Evolutionary conservation across 495 filamentous ascomycete species (phyloP), one percentile per base, ranked within the genome.

Genomic region (Extremus antarcticus): DNA sequence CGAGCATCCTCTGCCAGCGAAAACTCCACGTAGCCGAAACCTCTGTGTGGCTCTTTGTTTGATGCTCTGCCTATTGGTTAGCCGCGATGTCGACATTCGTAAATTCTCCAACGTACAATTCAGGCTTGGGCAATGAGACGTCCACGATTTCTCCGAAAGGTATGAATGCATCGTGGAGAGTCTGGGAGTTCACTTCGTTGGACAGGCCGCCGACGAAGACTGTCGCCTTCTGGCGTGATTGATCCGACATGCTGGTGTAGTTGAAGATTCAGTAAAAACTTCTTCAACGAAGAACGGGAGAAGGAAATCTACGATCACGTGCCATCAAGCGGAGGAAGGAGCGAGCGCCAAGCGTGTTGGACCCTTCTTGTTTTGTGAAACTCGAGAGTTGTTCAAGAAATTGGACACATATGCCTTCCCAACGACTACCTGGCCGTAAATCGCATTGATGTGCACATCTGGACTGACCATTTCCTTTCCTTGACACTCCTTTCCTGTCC

Each of bases 11-110:
- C 81, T 20, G 81, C 76, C 32, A 86, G 73, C 63, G 95, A 89
- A 68, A 87, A 99, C 65, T 99, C 92, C 38, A 99, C 87, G 64
- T 97, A 97, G 58, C 90, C 94, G 70, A 96, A 99, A 0, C 92
- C 92, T 48, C 90, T 75, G 68, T 99, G 92, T 11, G 79, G 74
- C 13, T 94, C 88, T 29, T 74, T 81, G 16, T 66, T 68, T 15
- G 72, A 79, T 51, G 81, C 83, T 52, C 58, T 61, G 46, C 15
- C 16, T 8, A 7, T 21, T n/a, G 7, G 7, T 45, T 45, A 45
- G 41, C n/a, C n/a, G n/a, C n/a, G n/a, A n/a, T n/a, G 46, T 50
- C n/a, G 51, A 35, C 9, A 17, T 13, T 25, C 3, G 55, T 35
- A 22, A 39, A 11, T 47, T 17, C 15, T 4, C 1, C 11, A 16